Evolutionary conservation across 2,329 filamentous ascomycete species (phyloP), one percentile per base, ranked within the genome.

Genomic region (Orbilia quercus): DNA sequence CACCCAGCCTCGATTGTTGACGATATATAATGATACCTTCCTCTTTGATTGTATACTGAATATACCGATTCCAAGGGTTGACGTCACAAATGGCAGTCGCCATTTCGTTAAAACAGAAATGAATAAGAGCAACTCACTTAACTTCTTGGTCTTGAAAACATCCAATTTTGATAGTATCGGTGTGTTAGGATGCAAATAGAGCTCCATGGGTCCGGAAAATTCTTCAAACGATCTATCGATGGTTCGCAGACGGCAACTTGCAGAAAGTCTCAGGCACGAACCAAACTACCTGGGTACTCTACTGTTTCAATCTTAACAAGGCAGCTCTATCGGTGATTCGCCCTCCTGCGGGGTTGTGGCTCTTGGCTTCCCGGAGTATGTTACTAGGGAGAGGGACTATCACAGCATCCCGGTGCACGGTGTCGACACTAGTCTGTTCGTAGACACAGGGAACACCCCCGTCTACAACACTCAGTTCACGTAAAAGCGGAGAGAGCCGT

Each of bases 301-400:
- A n/a, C 12, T 53, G 45, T 67, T 67, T 67, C 63, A 67, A 51
- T 7, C 63, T 53, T 1, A 53, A 67, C 40, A 36, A 53, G 63
- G 63, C 16, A 67, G 47, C 25, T 67, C 63, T 31, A 4, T 59
- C 18, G 18, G 42, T 40, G 45, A 28, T 28, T 28, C 22, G 18
- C 44, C 53, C 31, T 45, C 44, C 12, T 57, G 50, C 42, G 53
- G 57, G 62, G 62, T 50, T 14, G 14, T 34, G 7, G 22, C 25
- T 28, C 50, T 66, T 38, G 62, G 38, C 44, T n/a, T n/a, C 44
- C 31, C 34, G 62, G 62, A 42, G 60, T 11, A 16, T 11, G 31
- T 45, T 18, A 5, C 51, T 51, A 18, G 20, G n/a, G 31, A 40
- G 23, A 45, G 11, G 42, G 31, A 20, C 28, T 59, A 44, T 34